Evolutionary conservation across 345 rosid genomes (phyloP).

Genomic region (Raphanus raphanistrum): DNA sequence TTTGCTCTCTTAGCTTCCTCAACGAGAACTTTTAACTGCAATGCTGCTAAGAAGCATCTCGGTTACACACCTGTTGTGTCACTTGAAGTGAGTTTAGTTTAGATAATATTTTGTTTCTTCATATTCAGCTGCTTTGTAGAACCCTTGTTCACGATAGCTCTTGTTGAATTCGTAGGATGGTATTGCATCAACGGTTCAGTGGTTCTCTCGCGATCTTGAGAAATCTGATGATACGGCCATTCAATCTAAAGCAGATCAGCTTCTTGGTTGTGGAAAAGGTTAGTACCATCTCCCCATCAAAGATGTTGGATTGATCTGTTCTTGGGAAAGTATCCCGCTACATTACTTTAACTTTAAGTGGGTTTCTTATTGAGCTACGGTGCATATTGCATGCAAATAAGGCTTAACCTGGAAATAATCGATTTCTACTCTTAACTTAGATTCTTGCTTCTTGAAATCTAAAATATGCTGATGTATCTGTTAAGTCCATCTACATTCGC

Average conservation of each 20-base stretch:
- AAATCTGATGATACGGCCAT: conserved; percentile 38
- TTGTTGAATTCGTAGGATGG: conserved; percentile 63
- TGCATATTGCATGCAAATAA: background rate
- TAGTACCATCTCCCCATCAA: conserved; percentile 25
- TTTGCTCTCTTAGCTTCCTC: conserved; percentile 61
- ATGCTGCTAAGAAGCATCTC: conserved; percentile 67
- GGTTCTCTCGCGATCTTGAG: conserved; percentile 62
- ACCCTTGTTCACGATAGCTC: background rate
- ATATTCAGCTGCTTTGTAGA: conserved; percentile 20
- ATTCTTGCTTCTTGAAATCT: conserved; percentile 8
- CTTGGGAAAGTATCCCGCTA: background rate
- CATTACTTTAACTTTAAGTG: background rate
- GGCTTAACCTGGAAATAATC: background rate
- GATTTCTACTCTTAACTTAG: conserved; percentile 3
- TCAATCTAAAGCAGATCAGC: conserved; percentile 68
- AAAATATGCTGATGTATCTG: conserved; percentile 13
- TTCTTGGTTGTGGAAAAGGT: conserved; percentile 92
- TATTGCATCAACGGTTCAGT: conserved; percentile 56
- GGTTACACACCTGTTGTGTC: conserved; percentile 73
- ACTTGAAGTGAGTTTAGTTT: conserved; percentile 55
- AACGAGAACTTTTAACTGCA: conserved; percentile 78
- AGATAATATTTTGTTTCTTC: background rate
- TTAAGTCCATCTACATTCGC: background rate
- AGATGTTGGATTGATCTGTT: background rate
- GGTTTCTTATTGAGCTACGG: conserved; percentile 9